Base-by-base conservation (phyloP, 2,329 filamentous ascomycete genomes). In the Chrysoporthe cubensis region DNA sequence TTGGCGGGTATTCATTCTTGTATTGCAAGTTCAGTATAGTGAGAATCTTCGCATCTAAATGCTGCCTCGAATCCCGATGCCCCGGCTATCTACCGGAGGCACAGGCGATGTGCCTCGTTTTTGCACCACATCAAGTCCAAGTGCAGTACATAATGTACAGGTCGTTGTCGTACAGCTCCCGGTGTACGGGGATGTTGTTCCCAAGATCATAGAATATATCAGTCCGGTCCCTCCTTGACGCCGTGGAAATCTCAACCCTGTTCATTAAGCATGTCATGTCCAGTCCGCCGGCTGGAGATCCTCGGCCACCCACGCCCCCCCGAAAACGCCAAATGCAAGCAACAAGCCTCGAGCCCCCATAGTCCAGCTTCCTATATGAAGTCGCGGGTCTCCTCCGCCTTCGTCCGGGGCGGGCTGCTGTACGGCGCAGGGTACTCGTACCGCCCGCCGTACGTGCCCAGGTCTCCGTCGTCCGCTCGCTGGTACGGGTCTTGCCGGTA, bases 391-490 rank as follows among this genome's bases (percentile, higher is more conserved):
- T 61, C 59, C 21, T 44, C 59, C 4, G 59, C 18, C 43, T 40
- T 21, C n/a, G 37, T 57, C 13, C 11, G 43, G 52, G 60, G 44
- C n/a, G 52, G 48, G 34, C 43, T 59, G 44, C 40, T n/a, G 44
- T 60, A 60, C n/a, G 65, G 59, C 46, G 62, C 46, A 4, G 62
- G 32, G 44, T 67, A 64, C 26, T 60, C 48, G 26, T 58, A 62
- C 5, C 42, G 62, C 16, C 62, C 46, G 16, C 42, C 42, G 57
- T 69, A 67, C 16, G 64, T 65, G 14, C 68, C 68, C 18, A 69
- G 57, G 18, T 69, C 68, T 43, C 65, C 68, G 42, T 67, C 64
- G 11, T 65, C 58, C 21, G 32, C 57, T 26, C 37, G 68, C 63
- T 62, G 58, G 42, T 50, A 63, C 7, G 50, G 43, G 34, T 60